Percentiles rank a stretch among this genome's conserved stretches.
Conservation (phyloP, 345 rosid genomes). For the Laguncularia racemosa region DNA sequence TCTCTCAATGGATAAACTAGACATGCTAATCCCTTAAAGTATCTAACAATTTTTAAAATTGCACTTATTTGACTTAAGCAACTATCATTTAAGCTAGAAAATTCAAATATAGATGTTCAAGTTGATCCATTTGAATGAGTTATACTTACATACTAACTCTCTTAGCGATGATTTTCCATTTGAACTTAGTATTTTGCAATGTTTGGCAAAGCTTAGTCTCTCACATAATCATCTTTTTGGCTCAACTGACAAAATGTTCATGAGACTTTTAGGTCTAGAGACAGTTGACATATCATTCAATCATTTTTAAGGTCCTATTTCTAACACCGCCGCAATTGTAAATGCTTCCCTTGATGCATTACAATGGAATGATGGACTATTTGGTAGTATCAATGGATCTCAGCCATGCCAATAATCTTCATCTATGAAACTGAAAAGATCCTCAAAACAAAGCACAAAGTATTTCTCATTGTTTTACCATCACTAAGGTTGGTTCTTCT, state of each 20-base stretch:
- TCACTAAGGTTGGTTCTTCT: too few relatives aligned
- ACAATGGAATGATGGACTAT: too few relatives aligned
- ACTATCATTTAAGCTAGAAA: constrained; percentile 12
- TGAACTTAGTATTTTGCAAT: constrained; percentile 1
- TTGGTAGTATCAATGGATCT: too few relatives aligned
- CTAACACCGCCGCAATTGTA: constrained; percentile 19
- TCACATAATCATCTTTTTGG: constrained; percentile 28
- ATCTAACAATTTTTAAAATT: constrained; percentile 7
- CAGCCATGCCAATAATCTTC: too few relatives aligned
- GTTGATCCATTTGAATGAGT: neutral
- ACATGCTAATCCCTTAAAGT: neutral
- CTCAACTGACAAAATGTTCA: constrained; percentile 5
- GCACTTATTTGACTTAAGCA: constrained; percentile 26
- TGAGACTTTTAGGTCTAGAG: neutral
- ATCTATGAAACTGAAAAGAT: too few relatives aligned
- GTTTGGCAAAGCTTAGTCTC: constrained; percentile 15
- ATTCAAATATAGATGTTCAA: constrained; percentile 15
- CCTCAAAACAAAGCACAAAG: too few relatives aligned
- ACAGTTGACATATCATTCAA: constrained; percentile 22
- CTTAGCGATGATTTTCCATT: constrained; percentile 19
- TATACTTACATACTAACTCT: constrained; percentile 8
- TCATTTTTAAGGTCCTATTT: constrained; percentile 21
- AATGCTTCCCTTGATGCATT: constrained; percentile 1
- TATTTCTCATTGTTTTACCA: too few relatives aligned
- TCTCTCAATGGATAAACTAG: neutral